Percentiles rank a stretch among this genome's conserved stretches.
phyloP scores from a whole-genome alignment of 2,329 filamentous ascomycete species.

The Apiospora marii region DNA sequence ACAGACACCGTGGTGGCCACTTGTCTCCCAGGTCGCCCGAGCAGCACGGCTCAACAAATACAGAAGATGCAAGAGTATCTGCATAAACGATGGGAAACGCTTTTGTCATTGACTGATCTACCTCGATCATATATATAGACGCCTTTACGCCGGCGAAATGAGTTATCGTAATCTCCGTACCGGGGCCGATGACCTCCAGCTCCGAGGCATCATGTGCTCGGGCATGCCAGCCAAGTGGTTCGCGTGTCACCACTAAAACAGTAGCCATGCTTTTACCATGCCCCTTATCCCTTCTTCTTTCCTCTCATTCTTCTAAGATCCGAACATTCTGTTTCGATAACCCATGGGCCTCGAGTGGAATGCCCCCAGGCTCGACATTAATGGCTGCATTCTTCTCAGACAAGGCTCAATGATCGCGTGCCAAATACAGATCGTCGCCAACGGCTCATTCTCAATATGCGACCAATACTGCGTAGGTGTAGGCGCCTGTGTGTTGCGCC shows the following conservation, averaged over 20 bases:
- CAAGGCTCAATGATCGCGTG: background rate
- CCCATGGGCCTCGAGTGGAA: background rate
- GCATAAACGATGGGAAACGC: background rate
- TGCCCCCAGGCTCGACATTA: background rate
- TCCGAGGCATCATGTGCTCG: background rate
- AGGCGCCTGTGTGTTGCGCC: background rate
- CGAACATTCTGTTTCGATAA: background rate
- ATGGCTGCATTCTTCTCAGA: background rate
- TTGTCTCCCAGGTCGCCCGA: background rate
- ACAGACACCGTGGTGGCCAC: too few species aligned
- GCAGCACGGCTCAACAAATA: background rate
- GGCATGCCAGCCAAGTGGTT: background rate
- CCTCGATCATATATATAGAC: background rate
- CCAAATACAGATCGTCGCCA: background rate
- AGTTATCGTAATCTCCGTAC: background rate
- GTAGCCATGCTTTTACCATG: too few species aligned
- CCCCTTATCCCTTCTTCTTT: too few species aligned
- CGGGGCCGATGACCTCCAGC: too few species aligned
- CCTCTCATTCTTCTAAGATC: background rate
- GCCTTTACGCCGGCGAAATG: background rate
- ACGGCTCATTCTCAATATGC: background rate
- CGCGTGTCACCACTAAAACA: too few species aligned
- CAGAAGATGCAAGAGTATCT: too few species aligned
- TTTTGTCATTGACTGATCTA: background rate
- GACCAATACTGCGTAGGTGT: background rate